Evolutionary conservation across 345 rosid species (phyloP).

Genomic region (Camelina hispida): DNA sequence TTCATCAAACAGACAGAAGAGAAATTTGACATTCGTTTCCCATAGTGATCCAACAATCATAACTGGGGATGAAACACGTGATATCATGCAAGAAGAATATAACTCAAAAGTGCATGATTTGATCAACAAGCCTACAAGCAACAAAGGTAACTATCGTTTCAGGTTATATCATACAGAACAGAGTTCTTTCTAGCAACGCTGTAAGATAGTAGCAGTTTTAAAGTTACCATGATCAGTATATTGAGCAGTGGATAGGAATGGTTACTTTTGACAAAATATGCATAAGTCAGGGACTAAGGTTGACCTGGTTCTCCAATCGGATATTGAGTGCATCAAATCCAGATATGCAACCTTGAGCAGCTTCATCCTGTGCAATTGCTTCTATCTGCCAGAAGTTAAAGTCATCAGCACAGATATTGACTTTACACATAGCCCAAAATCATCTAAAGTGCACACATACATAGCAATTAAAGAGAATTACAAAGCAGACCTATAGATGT

Average conservation of each 20-base stretch:
- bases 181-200: slow-evolving; percentile 1
- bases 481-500: neutral
- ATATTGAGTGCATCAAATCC: slow-evolving; percentile 71
- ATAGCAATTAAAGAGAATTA: slow-evolving; percentile 5
- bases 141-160: slow-evolving; percentile 12
- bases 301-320: slow-evolving; percentile 78
- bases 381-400: slow-evolving; percentile 55
- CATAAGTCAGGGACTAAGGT: slow-evolving; percentile 23
- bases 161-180: neutral
- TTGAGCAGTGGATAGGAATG: neutral
- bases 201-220: slow-evolving; percentile 8
- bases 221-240: slow-evolving; percentile 14
- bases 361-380: slow-evolving; percentile 75
- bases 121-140: neutral
- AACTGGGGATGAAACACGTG: neutral
- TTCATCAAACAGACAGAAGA: neutral
- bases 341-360: slow-evolving; percentile 76
- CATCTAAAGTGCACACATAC: slow-evolving; percentile 10
- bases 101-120: slow-evolving; percentile 9
- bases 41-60: neutral
- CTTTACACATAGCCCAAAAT: neutral
- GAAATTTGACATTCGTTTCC: slow-evolving; percentile 3
- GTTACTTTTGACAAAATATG: neutral
- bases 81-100: neutral
- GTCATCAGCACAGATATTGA: slow-evolving; percentile 11